Evolutionary conservation across 805 yeast genomes (phyloP), one percentile per base, ranked within the genome.

Genomic region (Helenozyma baotianmanensis): DNA sequence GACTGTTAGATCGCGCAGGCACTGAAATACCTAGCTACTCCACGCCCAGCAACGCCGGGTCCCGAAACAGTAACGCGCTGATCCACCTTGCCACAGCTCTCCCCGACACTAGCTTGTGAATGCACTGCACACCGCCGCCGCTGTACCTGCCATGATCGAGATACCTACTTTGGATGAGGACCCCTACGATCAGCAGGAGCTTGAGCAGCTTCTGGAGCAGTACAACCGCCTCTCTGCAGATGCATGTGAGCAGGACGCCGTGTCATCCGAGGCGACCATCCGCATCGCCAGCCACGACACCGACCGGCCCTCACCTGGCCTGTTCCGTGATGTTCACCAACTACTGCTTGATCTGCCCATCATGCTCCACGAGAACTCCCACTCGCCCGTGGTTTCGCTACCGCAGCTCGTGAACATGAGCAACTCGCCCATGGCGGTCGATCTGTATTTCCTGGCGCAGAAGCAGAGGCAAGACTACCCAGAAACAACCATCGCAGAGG

Each of bases 71-170:
- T n/a, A n/a, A n/a, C n/a, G n/a, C n/a, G n/a, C n/a, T n/a, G n/a
- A n/a, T n/a, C n/a, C n/a, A n/a, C n/a, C n/a, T n/a, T n/a, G n/a
- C n/a, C n/a, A n/a, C n/a, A n/a, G n/a, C n/a, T n/a, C n/a, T n/a
- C n/a, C n/a, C n/a, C n/a, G n/a, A n/a, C n/a, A n/a, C n/a, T n/a
- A n/a, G n/a, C n/a, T n/a, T n/a, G n/a, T n/a, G n/a, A n/a, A n/a
- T n/a, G n/a, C n/a, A n/a, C n/a, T n/a, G n/a, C n/a, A n/a, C n/a
- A n/a, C n/a, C n/a, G n/a, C n/a, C n/a, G n/a, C n/a, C n/a, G n/a
- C n/a, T n/a, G n/a, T n/a, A n/a, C n/a, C n/a, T n/a, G 15, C 30
- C 26, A 66, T 66, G 72, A 67, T 67, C 35, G 72, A 67, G 40
- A 67, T 67, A 23, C 72, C 72, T 6, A 64, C 62, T 40, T 53